These are phyloP conservation scores for Trypanosoma lewisi DNA, from an alignment of 208 protist genomes.

Conservation along the genomic window DNA sequence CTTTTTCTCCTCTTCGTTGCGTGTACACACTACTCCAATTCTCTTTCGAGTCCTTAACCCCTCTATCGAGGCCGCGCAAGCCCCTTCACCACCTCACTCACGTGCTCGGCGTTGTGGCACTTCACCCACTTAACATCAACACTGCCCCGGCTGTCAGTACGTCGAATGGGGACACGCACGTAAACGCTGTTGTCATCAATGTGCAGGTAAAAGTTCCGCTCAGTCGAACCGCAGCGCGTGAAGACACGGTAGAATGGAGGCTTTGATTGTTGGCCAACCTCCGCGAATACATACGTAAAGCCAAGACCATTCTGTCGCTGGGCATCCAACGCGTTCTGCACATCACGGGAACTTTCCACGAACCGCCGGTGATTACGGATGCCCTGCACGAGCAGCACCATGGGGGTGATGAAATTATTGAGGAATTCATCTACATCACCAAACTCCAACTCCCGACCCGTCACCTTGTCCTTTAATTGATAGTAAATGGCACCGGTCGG, in stretches of 20 bases:
- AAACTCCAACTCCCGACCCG: constrained; percentile 46
- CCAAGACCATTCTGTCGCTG: constrained; percentile 35
- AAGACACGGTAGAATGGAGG: constrained; percentile 66
- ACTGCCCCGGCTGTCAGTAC: constrained; percentile 19
- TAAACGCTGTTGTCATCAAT: constrained; percentile 66
- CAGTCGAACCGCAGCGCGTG: constrained; percentile 39
- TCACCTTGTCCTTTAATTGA: constrained; percentile 51
- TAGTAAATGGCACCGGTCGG: constrained; percentile 70
- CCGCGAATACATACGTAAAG: constrained; percentile 75
- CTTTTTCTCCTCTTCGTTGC: neutral
- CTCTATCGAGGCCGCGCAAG: constrained; percentile 36
- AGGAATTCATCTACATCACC: constrained; percentile 82
- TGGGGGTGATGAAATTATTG: constrained; percentile 53
- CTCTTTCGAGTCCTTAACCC: no score
- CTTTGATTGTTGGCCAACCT: constrained; percentile 40
- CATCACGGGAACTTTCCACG: constrained; percentile 49
- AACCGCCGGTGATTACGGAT: constrained; percentile 73
- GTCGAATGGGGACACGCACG: constrained; percentile 52
- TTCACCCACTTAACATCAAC: constrained; percentile 56
- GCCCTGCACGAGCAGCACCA: constrained; percentile 49
- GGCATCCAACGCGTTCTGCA: constrained; percentile 46
- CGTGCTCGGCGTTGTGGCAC: constrained; percentile 76
- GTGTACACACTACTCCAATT: neutral
- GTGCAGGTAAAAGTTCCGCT: constrained; percentile 74
- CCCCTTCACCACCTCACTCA: constrained; percentile 76